These are phyloP conservation scores for Aquilaria malaccensis DNA, from an alignment of 345 rosid genomes.

Conservation along the genomic window DNA sequence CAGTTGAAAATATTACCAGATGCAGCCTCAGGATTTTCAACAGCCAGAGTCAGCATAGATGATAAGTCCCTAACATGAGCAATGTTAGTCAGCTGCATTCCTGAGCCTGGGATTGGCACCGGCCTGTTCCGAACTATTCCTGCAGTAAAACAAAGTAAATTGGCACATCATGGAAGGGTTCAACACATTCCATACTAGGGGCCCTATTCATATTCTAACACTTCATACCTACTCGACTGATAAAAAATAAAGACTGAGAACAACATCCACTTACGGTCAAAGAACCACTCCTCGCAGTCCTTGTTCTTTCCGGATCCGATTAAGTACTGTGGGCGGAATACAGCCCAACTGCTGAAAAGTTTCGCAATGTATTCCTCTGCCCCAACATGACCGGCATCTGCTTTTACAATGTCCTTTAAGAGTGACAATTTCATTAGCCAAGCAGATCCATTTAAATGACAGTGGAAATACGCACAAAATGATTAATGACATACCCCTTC, in stretches of 20 bases:
- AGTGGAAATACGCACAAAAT: neutral
- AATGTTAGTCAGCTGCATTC: conserved; percentile 85
- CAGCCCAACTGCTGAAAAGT: conserved; percentile 50
- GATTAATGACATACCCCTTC: conserved; percentile 55
- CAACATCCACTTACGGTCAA: conserved; percentile 53
- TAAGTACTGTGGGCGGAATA: conserved; percentile 92
- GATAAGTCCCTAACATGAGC: conserved; percentile 80
- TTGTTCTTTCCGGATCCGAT: conserved; percentile 97
- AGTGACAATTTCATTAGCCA: conserved; percentile 7
- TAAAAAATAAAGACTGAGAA: neutral
- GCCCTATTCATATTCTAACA: too few relatives aligned
- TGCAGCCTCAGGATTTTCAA: conserved; percentile 69
- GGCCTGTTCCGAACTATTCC: conserved; percentile 89
- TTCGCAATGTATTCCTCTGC: conserved; percentile 86
- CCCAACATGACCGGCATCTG: conserved; percentile 77
- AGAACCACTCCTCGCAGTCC: conserved; percentile 99
- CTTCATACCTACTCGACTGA: too few relatives aligned
- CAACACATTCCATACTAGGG: too few relatives aligned
- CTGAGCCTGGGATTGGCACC: conserved; percentile 89
- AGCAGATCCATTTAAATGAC: neutral
- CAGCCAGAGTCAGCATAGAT: conserved; percentile 77
- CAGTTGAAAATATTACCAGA: conserved; percentile 67
- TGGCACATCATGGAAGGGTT: too few relatives aligned
- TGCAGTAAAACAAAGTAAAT: conserved; percentile 13
- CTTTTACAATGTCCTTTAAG: conserved; percentile 70